Percentiles rank a stretch among this genome's conserved stretches.
phyloP scores from a whole-genome alignment of 225 moss, liverwort and hornwort species.

The Polytrichum commune region DNA sequence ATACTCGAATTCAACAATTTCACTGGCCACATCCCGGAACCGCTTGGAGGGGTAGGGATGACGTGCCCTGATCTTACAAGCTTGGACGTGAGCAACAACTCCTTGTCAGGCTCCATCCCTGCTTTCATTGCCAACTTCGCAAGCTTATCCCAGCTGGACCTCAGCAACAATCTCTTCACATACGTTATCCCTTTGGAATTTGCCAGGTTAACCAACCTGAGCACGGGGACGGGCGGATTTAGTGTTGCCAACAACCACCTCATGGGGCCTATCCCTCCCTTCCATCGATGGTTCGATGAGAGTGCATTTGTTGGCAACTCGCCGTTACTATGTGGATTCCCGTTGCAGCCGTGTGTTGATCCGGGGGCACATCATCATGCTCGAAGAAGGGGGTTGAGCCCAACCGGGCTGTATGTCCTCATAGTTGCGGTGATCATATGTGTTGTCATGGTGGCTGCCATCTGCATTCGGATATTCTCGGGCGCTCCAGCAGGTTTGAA shows the following conservation, averaged over 20 bases:
- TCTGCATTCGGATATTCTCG: slow-evolving; percentile 19
- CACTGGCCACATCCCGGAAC: slow-evolving; percentile 28
- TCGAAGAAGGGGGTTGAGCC: slow-evolving; percentile 9
- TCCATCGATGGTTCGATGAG: slow-evolving; percentile 14
- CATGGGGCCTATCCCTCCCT: slow-evolving; percentile 43
- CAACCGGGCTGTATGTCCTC: slow-evolving; percentile 25
- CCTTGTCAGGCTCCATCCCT: slow-evolving; percentile 41
- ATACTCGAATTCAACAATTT: slow-evolving; percentile 31
- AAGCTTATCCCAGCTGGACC: slow-evolving; percentile 32
- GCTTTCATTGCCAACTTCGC: slow-evolving; percentile 37
- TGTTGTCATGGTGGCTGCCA: not conserved
- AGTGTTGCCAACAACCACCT: slow-evolving; percentile 38
- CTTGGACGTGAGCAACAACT: slow-evolving; percentile 30
- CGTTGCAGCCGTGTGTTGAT: slow-evolving; percentile 20
- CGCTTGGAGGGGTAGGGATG: slow-evolving; percentile 24
- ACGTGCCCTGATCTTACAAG: slow-evolving; percentile 30
- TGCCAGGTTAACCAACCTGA: slow-evolving; percentile 18
- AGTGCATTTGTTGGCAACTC: slow-evolving; percentile 35
- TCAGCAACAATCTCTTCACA: slow-evolving; percentile 42
- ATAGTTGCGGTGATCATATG: slow-evolving; percentile 10
- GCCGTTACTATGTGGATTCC: slow-evolving; percentile 34
- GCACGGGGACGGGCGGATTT: slow-evolving; percentile 17
- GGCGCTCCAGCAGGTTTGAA: slow-evolving; percentile 15
- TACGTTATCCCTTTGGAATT: slow-evolving; percentile 39
- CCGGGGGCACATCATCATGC: not conserved